These are phyloP conservation scores for Teratosphaeria gauchensis DNA, from an alignment of 2,329 filamentous ascomycete genomes.

Conservation along the genomic window DNA sequence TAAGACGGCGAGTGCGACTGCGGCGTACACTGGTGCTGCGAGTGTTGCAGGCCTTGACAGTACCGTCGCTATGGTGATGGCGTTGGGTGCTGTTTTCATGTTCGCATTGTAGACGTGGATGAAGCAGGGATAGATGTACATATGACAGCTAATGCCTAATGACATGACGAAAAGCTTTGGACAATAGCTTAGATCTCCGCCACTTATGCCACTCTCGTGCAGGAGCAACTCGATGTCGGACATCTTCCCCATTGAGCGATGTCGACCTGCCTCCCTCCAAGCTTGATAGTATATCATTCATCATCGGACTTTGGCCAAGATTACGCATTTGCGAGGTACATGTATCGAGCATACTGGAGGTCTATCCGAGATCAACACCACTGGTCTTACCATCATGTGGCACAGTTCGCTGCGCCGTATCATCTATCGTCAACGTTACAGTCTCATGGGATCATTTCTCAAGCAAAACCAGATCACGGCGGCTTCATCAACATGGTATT, in stretches of 20 bases:
- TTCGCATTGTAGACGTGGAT: not conserved
- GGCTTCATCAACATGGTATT: not conserved
- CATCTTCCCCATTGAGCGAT: too few relatives aligned
- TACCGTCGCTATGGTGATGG: not conserved
- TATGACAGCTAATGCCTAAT: not conserved
- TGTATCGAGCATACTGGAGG: too few relatives aligned
- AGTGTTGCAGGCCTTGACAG: not conserved
- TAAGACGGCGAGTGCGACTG: not conserved
- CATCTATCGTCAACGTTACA: not conserved
- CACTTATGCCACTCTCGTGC: too few relatives aligned
- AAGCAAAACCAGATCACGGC: not conserved
- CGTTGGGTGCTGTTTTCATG: not conserved
- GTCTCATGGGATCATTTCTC: not conserved
- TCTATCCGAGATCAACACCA: too few relatives aligned
- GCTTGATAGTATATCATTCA: too few relatives aligned
- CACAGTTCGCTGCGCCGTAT: not conserved
- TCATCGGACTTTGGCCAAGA: too few relatives aligned
- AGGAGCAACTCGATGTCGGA: too few relatives aligned
- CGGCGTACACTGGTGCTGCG: not conserved
- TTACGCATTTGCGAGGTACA: too few relatives aligned
- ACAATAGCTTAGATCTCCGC: not conserved
- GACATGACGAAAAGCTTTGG: not conserved
- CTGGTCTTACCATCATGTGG: not conserved
- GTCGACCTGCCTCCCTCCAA: too few relatives aligned
- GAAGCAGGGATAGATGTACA: not conserved